A percentile compares a stretch with the other conserved stretches of the same genome.
phyloP scores from a whole-genome alignment of 805 yeast species.

The Saturnispora hagleri region DNA sequence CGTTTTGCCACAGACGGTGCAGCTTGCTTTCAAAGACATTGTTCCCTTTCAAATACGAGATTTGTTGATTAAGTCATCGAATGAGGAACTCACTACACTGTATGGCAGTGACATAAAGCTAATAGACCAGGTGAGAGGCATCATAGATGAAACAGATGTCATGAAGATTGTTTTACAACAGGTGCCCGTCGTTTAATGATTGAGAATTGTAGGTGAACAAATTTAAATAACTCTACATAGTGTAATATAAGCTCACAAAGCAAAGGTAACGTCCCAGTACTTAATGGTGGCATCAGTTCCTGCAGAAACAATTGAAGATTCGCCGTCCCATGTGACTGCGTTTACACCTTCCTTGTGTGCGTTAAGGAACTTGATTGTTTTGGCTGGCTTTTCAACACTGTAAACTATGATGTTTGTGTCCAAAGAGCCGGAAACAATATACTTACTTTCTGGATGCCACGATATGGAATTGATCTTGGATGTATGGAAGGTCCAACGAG shows the following conservation, averaged over 20 bases:
- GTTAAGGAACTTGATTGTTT: slow-evolving; percentile 60
- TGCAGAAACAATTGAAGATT: slow-evolving; percentile 46
- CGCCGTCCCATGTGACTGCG: slow-evolving; percentile 57
- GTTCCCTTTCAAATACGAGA: slow-evolving; percentile 37
- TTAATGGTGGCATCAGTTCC: slow-evolving; percentile 81
- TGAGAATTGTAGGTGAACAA: background rate
- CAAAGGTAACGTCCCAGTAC: slow-evolving; percentile 46
- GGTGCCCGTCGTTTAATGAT: slow-evolving; percentile 40
- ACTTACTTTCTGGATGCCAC: slow-evolving; percentile 72
- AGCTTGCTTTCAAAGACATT: slow-evolving; percentile 38
- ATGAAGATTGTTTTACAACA: slow-evolving; percentile 42
- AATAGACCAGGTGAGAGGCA: slow-evolving; percentile 32
- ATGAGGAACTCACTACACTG: slow-evolving; percentile 41
- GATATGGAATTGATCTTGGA: slow-evolving; percentile 66
- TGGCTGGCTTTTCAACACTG: slow-evolving; percentile 69
- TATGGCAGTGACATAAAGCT: slow-evolving; percentile 47
- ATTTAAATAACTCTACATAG: background rate
- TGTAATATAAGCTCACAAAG: background rate
- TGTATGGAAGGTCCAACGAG: slow-evolving; percentile 95
- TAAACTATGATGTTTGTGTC: slow-evolving; percentile 78
- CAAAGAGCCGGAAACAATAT: slow-evolving; percentile 68
- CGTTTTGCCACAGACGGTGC: slow-evolving; percentile 46
- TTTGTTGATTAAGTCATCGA: slow-evolving; percentile 23
- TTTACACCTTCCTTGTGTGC: slow-evolving; percentile 88
- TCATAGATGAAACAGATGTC: slow-evolving; percentile 39